Evolutionary conservation across 331 rosid genomes (phyloP).

Genomic region (Prunus yedoensis): DNA sequence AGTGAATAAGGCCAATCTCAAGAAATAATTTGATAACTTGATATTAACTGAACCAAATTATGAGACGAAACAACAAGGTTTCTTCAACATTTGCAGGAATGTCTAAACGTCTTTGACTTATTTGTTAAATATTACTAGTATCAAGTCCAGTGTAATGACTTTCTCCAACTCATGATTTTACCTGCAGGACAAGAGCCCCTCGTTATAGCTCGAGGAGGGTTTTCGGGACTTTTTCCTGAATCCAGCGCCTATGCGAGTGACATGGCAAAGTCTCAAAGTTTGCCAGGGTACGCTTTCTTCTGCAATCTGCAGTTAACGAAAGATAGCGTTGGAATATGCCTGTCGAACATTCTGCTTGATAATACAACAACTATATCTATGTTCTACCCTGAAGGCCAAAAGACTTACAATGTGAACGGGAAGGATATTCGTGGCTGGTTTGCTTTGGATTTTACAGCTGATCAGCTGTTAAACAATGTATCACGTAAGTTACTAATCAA

Average conservation of each 20-base stretch:
- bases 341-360: slow-evolving; percentile 55
- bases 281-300: slow-evolving; percentile 30
- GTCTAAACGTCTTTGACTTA: too few relatives aligned
- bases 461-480: slow-evolving; percentile 31
- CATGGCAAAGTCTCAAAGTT: slow-evolving; percentile 29
- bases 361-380: slow-evolving; percentile 44
- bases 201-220: slow-evolving; percentile 77
- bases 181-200: slow-evolving; percentile 57
- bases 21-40: too few relatives aligned
- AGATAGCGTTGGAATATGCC: slow-evolving; percentile 65
- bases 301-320: slow-evolving; percentile 80
- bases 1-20: too few relatives aligned
- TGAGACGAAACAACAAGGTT: too few relatives aligned
- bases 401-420: slow-evolving; percentile 52
- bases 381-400: slow-evolving; percentile 34
- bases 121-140: too few relatives aligned
- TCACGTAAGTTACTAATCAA: slow-evolving; percentile 39
- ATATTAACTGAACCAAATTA: too few relatives aligned
- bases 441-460: slow-evolving; percentile 47
- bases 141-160: too few relatives aligned
- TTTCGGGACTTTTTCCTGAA: slow-evolving; percentile 81
- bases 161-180: background rate
- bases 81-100: too few relatives aligned
- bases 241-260: slow-evolving; percentile 36
- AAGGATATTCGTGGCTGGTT: slow-evolving; percentile 54